These are phyloP conservation scores for Quercus tomentella DNA, from an alignment of 331 rosid species.

Conservation along the genomic window DNA sequence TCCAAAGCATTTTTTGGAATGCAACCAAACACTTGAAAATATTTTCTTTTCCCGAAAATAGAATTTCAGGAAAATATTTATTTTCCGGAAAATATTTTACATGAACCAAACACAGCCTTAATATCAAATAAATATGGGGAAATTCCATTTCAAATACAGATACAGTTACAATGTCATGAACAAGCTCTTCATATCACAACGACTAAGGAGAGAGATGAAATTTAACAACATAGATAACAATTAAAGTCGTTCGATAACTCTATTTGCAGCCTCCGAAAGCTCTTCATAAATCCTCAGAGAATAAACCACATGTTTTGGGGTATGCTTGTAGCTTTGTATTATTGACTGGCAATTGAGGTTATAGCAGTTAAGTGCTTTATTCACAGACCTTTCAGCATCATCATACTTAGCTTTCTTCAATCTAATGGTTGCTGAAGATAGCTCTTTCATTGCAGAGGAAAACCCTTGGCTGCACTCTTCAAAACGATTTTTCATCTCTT, in stretches of 20 bases:
- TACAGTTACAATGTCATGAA: too few species aligned
- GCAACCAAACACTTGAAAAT: too few species aligned
- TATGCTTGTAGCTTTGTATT: neutral
- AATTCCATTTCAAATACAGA: too few species aligned
- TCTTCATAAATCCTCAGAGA: constrained; percentile 19
- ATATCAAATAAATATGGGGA: too few species aligned
- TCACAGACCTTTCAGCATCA: constrained; percentile 2
- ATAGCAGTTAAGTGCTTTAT: neutral
- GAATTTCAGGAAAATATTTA: too few species aligned
- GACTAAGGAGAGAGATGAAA: neutral
- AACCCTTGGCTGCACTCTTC: neutral
- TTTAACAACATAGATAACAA: neutral
- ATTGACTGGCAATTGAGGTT: neutral
- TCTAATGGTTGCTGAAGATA: neutral
- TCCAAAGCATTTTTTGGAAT: too few species aligned
- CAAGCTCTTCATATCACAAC: neutral
- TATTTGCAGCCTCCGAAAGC: constrained; percentile 29
- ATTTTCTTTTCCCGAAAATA: too few species aligned
- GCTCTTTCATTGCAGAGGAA: neutral
- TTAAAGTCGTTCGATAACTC: constrained; percentile 35
- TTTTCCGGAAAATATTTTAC: too few species aligned
- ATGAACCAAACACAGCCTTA: too few species aligned
- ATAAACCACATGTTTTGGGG: neutral
- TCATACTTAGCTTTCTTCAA: constrained; percentile 8
- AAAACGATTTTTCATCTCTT: neutral